Base-by-base conservation (phyloP, 2,329 filamentous ascomycete species). In the Curvularia sp. region DNA sequence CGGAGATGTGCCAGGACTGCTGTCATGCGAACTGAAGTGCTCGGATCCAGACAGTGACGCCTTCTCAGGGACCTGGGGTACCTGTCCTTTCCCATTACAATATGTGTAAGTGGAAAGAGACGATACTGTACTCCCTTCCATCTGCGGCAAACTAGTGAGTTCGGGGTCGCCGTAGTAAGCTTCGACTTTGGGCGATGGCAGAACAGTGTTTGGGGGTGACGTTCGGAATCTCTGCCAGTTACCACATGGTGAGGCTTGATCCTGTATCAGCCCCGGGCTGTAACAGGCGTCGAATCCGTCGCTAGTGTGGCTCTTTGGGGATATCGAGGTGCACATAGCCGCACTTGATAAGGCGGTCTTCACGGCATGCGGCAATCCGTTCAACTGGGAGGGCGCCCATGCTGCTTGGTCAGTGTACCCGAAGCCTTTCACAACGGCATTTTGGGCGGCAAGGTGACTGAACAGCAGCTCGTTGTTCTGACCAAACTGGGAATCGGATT, bases 221-320 rank as follows among this genome's bases (percentile, higher is more conserved):
- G 18, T n/a, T 12, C n/a, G 19, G 13, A 49, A 50, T 19, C 39
- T 25, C 3, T 46, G 45, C 57, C 61, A 66, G 52, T 42, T 50
- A 19, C 32, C 19, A 34, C 19, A 45, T n/a, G 53, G 48, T 8
- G 52, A 61, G 15, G 28, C 32, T 34, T 59, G 52, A 15, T 58
- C 57, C 13, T 36, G 45, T 15, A 55, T 39, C 1, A 50, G 45
- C 6, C 47, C 58, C 34, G 66, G 60, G 3, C 53, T 64, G 47
- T 59, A 58, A 9, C 57, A 25, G 10, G 49, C 23, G 51, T 57
- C 36, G 32, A 61, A 12, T 13, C 49, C 50, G 2, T 70, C 65
- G 51, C 65, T 70, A 43, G 52, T 55, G 23, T 60, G 60, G 53
- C 69, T 73, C 45, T 57, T 63, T 1, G 70, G 65, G 19, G 71